Percentiles rank a stretch among this genome's conserved stretches.
Conservation (phyloP, 257 asterid genomes). For the Nicotiana knightiana region DNA sequence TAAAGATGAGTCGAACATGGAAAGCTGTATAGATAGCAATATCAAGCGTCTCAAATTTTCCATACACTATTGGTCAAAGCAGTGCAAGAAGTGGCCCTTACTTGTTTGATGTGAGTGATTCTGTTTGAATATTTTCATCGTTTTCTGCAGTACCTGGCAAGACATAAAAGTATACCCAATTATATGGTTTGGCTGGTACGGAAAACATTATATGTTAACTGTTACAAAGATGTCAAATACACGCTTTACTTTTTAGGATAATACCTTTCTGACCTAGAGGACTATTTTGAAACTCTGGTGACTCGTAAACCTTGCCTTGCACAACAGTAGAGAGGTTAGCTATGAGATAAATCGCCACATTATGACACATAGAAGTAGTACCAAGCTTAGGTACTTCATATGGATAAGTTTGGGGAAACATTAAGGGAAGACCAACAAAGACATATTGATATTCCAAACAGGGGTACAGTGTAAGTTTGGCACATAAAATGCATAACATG, state of each 20-base stretch:
- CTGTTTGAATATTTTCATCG: conserved; percentile 28
- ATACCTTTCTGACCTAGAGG: conserved; percentile 11
- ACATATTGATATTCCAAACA: not conserved
- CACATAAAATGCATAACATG: not conserved
- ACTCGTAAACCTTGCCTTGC: conserved; percentile 4
- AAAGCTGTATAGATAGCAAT: not conserved
- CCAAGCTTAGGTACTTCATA: not conserved
- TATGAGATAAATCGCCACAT: not conserved
- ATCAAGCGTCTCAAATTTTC: not conserved
- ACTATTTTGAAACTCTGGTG: conserved; percentile 2
- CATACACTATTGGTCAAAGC: conserved; percentile 5
- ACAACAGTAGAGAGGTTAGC: conserved; percentile 5
- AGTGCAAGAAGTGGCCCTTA: conserved; percentile 29
- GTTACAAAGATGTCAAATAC: not conserved
- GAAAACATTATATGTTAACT: not conserved
- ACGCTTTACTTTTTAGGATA: not conserved
- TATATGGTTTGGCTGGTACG: not conserved
- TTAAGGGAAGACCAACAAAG: not conserved
- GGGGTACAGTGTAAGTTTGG: not conserved
- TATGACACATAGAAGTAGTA: not conserved
- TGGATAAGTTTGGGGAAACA: not conserved
- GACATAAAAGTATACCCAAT: not conserved
- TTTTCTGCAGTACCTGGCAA: conserved; percentile 41
- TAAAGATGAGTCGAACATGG: not conserved
- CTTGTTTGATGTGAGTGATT: conserved; percentile 33